Percentiles rank a stretch among this genome's conserved stretches.
Evolutionary conservation across 345 rosid species (phyloP).

Genomic region (Aquilaria yunnanensis): DNA sequence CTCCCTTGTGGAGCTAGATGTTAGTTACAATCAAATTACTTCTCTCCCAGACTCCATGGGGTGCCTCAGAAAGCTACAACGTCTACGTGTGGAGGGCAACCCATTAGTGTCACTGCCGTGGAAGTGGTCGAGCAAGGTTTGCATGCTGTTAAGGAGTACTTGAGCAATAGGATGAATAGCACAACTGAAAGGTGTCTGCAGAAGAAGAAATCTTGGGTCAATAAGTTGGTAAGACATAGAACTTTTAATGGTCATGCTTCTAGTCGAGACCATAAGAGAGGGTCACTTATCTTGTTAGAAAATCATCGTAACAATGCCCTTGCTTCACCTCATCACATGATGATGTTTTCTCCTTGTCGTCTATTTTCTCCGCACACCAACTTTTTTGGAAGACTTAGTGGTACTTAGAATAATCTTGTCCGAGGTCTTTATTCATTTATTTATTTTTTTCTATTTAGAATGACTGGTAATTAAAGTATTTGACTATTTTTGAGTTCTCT

Average conservation of each 20-base stretch:
- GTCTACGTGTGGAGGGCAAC: slow-evolving; percentile 73
- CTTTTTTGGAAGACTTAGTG: slow-evolving; percentile 7
- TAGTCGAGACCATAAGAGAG: slow-evolving; percentile 34
- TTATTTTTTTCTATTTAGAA: no score
- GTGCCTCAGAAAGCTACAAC: slow-evolving; percentile 60
- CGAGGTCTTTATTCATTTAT: no score
- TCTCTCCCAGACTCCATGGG: slow-evolving; percentile 69
- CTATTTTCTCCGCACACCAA: slow-evolving; percentile 54
- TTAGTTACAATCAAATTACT: slow-evolving; percentile 69
- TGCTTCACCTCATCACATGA: slow-evolving; percentile 50
- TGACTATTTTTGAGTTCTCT: no score
- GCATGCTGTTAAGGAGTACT: slow-evolving; percentile 52
- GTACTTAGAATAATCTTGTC: no score
- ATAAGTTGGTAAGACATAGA: slow-evolving; percentile 53
- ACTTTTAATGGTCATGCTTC: slow-evolving; percentile 42
- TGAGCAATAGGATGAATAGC: slow-evolving; percentile 51
- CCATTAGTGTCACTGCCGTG: slow-evolving; percentile 59
- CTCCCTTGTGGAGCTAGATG: slow-evolving; percentile 69
- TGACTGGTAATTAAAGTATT: no score
- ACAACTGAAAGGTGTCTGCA: slow-evolving; percentile 21
- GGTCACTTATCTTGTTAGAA: slow-evolving; percentile 40
- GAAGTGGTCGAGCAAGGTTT: slow-evolving; percentile 66
- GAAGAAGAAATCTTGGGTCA: slow-evolving; percentile 70
- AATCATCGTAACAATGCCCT: slow-evolving; percentile 42
- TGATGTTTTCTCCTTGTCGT: slow-evolving; percentile 66